Percentiles rank a stretch among this genome's conserved stretches.
Conservation (phyloP, 371 early-diverging fungal genomes). For the Batkoa obscura region DNA sequence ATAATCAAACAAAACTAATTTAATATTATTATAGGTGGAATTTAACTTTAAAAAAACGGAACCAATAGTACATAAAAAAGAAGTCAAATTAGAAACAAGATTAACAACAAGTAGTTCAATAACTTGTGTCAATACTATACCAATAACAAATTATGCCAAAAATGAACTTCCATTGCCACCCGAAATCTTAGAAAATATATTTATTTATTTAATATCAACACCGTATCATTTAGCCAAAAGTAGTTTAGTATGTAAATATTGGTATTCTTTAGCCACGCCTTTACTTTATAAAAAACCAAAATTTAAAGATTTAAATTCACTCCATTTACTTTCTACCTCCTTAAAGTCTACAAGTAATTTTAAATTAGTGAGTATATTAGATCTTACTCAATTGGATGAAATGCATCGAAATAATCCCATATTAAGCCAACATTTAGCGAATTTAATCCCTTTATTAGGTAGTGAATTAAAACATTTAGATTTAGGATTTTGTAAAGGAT, state of each 20-base stretch:
- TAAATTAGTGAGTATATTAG: slow-evolving; percentile 6
- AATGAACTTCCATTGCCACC: not conserved
- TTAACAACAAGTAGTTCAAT: not conserved
- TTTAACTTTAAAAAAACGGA: not conserved
- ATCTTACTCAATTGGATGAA: slow-evolving; percentile 10
- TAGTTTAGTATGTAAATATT: not conserved
- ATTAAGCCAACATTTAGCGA: slow-evolving; percentile 8
- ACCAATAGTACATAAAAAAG: not conserved
- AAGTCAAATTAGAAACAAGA: not conserved
- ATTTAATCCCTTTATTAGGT: slow-evolving; percentile 8
- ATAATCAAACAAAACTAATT: not conserved
- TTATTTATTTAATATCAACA: not conserved
- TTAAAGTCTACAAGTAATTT: not conserved
- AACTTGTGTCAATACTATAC: not conserved
- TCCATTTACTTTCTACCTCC: not conserved
- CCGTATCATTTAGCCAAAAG: not conserved
- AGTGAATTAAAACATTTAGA: slow-evolving; percentile 6
- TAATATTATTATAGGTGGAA: not conserved
- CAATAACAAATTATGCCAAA: not conserved
- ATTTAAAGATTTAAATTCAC: not conserved
- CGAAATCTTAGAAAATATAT: slow-evolving; percentile 1
- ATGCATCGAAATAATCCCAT: slow-evolving; percentile 7
- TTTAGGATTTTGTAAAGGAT: slow-evolving; percentile 11
- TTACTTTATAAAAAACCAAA: not conserved
- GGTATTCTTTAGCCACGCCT: not conserved